These are phyloP conservation scores for Coemansia sp. DNA, from an alignment of 192 early-diverging fungal species.

Conservation along the genomic window DNA sequence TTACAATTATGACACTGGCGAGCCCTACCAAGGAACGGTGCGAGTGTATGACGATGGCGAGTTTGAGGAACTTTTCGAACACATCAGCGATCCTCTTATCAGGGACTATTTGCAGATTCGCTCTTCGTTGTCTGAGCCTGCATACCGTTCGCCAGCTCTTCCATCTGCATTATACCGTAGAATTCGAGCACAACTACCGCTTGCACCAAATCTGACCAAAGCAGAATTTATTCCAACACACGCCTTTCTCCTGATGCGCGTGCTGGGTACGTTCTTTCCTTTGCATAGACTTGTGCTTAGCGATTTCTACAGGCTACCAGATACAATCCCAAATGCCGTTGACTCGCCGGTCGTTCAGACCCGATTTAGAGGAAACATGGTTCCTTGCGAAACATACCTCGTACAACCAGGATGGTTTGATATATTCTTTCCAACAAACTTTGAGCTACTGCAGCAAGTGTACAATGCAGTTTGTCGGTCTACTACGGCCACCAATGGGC, in stretches of 20 bases:
- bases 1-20: slow-evolving; percentile 70
- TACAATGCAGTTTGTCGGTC: slow-evolving; percentile 67
- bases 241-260: slow-evolving; percentile 68
- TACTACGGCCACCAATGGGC: slow-evolving; percentile 10
- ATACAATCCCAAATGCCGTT: slow-evolving; percentile 71
- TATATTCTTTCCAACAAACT: slow-evolving; percentile 98
- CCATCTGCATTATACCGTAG: slow-evolving; percentile 48
- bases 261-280: slow-evolving; percentile 80
- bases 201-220: slow-evolving; percentile 80
- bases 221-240: slow-evolving; percentile 92
- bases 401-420: slow-evolving; percentile 99
- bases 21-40: slow-evolving; percentile 80
- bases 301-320: slow-evolving; percentile 85
- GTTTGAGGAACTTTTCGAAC: slow-evolving; percentile 83
- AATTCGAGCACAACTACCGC: slow-evolving; percentile 67
- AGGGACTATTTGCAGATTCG: slow-evolving; percentile 62
- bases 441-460: slow-evolving; percentile 77
- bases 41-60: slow-evolving; percentile 79
- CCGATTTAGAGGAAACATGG: slow-evolving; percentile 82
- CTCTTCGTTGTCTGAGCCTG: slow-evolving; percentile 7
- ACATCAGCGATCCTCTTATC: slow-evolving; percentile 75
- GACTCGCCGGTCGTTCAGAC: slow-evolving; percentile 96
- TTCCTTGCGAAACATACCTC: slow-evolving; percentile 93
- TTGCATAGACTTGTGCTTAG: slow-evolving; percentile 81
- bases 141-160: slow-evolving; percentile 69